phyloP scores from a whole-genome alignment of 2,329 filamentous ascomycete genomes.

The Colletotrichum noveboracense region DNA sequence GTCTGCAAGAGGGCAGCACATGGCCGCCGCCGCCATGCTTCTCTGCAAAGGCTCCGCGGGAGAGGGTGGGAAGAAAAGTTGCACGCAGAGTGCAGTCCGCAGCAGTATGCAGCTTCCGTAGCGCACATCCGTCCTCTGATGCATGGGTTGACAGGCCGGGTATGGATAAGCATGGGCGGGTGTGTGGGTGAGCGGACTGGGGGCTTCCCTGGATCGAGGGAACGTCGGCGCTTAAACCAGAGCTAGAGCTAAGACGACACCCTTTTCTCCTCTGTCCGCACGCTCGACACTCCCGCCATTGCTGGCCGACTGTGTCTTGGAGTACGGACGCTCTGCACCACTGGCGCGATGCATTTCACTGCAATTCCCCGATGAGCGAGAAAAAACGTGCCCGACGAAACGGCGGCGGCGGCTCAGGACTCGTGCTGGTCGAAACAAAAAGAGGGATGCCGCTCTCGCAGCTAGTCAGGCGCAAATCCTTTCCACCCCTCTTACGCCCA shows the following conservation, averaged over 20 bases:
- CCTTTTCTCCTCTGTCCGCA: slow-evolving; percentile 1
- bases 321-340: not conserved
- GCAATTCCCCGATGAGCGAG: not conserved
- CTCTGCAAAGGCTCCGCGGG: slow-evolving; percentile 6
- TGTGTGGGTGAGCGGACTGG: slow-evolving; percentile 13
- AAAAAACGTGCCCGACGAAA: slow-evolving; percentile 3
- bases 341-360: slow-evolving; percentile 18
- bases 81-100: not conserved
- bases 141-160: slow-evolving; percentile 15
- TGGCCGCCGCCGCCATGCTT: not conserved
- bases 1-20: slow-evolving; percentile 14
- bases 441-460: not conserved
- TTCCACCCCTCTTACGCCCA: slow-evolving; percentile 17
- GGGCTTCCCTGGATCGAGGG: slow-evolving; percentile 14
- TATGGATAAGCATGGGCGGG: slow-evolving; percentile 11
- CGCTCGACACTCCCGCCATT: not conserved
- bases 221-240: slow-evolving; percentile 20
- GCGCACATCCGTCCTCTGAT: not conserved
- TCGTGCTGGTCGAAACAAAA: not conserved
- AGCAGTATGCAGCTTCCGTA: slow-evolving; percentile 3
- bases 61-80: not conserved
- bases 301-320: not conserved
- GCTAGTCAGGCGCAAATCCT: slow-evolving; percentile 13
- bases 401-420: not conserved
- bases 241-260: slow-evolving; percentile 17